Evolutionary conservation across 2,329 filamentous ascomycete genomes (phyloP).

Genomic region (Paraphoma chrysanthemicola): DNA sequence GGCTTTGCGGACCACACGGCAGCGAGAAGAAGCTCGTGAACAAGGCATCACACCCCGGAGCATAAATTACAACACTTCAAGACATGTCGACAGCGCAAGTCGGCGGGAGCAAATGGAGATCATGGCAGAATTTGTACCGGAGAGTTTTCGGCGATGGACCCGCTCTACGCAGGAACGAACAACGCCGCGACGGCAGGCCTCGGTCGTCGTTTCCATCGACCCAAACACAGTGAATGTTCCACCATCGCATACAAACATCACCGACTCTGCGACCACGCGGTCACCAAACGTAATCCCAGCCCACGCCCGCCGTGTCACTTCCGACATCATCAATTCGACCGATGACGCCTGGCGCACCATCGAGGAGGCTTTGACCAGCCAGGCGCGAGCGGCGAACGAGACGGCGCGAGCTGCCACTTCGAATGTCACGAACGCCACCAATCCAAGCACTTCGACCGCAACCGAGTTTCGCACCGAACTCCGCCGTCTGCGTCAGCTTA

Average conservation of each 20-base stretch:
- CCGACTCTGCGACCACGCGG: conserved; percentile 35
- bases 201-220: conserved; percentile 47
- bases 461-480: conserved; percentile 43
- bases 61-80: conserved; percentile 51
- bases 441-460: conserved; percentile 26
- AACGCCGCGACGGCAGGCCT: conserved; percentile 48
- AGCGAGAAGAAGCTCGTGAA: conserved; percentile 51
- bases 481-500: conserved; percentile 44
- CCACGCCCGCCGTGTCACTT: conserved; percentile 39
- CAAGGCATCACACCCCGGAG: conserved; percentile 46
- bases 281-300: conserved; percentile 40
- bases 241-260: conserved; percentile 32
- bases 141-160: conserved; percentile 29
- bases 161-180: conserved; percentile 27
- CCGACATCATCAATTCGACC: conserved; percentile 40
- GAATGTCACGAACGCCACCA: conserved; percentile 11
- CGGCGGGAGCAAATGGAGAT: conserved; percentile 28
- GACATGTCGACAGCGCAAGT: conserved; percentile 26
- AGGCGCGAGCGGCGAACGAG: conserved; percentile 28
- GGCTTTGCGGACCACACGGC: conserved; percentile 52
- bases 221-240: conserved; percentile 31
- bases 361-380: conserved; percentile 53
- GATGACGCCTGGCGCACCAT: conserved; percentile 58
- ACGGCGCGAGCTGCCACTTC: conserved; percentile 14
- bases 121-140: conserved; percentile 31